phyloP scores from a whole-genome alignment of 2,329 filamentous ascomycete genomes.

The Endoconidiophora laricicola region DNA sequence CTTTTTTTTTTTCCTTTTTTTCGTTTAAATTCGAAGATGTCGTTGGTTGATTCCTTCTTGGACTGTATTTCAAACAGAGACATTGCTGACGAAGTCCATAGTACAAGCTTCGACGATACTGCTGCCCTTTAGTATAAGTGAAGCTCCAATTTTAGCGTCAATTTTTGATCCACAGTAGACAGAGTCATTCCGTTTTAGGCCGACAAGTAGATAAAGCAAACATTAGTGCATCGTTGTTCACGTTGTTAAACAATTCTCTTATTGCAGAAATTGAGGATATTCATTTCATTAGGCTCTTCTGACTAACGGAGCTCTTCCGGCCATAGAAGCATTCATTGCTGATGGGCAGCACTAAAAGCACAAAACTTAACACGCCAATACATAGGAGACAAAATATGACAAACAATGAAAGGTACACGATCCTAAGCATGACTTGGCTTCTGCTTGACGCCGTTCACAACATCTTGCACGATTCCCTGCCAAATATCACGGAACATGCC shows the following conservation, averaged over 20 bases:
- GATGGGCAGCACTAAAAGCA: neutral
- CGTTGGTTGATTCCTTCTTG: no score
- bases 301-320: conserved; percentile 4
- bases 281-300: neutral
- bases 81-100: no score
- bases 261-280: neutral
- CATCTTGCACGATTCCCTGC: conserved; percentile 39
- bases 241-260: neutral
- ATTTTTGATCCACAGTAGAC: no score
- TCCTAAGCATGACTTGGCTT: conserved; percentile 1
- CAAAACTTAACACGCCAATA: neutral
- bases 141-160: no score
- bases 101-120: no score
- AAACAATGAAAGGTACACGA: neutral
- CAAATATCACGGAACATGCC: conserved; percentile 39
- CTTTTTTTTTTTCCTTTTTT: no score
- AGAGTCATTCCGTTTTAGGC: no score
- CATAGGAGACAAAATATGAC: neutral
- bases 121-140: no score
- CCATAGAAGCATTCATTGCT: neutral
- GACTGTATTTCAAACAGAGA: no score
- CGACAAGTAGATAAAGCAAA: no score
- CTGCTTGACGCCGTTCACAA: conserved; percentile 15
- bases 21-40: no score
- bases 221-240: neutral